Evolutionary conservation across 73 alveolate genomes (phyloP).

Genomic region (Strombidium stylifer): DNA sequence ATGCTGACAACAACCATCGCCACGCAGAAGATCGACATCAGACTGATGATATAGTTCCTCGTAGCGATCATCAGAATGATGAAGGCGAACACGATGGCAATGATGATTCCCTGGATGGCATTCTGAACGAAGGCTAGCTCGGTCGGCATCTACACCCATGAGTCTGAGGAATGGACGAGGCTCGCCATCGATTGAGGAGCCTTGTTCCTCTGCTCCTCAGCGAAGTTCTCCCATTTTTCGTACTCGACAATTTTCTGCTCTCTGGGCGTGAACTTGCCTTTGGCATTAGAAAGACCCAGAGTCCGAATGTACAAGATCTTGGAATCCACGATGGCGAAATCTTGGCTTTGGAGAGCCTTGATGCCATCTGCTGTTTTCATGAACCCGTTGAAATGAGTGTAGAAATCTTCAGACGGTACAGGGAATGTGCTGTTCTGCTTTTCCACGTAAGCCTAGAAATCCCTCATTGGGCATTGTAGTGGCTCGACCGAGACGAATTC

Average conservation of each 20-base stretch:
- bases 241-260: neutral
- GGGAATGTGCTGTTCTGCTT: neutral
- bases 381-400: too few species aligned
- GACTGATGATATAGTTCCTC: neutral
- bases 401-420: too few species aligned
- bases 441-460: neutral
- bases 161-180: neutral
- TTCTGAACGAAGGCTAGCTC: conserved; percentile 3
- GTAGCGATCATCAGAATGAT: conserved; percentile 12
- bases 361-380: too few species aligned
- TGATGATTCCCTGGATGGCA: conserved; percentile 33
- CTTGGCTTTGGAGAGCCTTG: too few species aligned
- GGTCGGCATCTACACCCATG: conserved; percentile 22
- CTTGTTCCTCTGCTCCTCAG: neutral
- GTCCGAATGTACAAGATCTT: neutral
- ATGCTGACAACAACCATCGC: conserved; percentile 10
- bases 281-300: neutral
- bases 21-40: conserved; percentile 1
- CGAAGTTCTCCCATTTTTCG: neutral
- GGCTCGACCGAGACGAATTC: neutral
- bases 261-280: neutral
- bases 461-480: neutral
- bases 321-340: neutral
- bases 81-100: conserved; percentile 22
- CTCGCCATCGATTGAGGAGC: neutral